Conservation (phyloP, 139 green algal genomes). For the Chara braunii region DNA sequence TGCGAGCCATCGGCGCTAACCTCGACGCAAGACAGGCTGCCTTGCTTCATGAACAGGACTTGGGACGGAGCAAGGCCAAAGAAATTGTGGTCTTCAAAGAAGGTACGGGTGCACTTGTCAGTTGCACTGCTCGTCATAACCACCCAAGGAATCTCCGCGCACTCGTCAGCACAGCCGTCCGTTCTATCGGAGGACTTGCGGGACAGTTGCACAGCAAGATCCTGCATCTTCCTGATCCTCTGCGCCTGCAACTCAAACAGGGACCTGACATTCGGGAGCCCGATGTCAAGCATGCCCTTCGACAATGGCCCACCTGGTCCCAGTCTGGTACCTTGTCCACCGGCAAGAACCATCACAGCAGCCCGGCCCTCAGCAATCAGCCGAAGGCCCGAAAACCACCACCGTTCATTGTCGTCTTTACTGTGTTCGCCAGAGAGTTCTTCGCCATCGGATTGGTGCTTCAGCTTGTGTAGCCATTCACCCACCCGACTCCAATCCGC, state of each 20-base stretch:
- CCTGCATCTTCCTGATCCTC: conserved; percentile 64
- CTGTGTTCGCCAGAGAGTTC: too few relatives aligned
- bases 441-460: too few relatives aligned
- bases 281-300: conserved; percentile 87
- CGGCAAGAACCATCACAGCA: conserved; percentile 13
- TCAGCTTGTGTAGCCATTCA: too few relatives aligned
- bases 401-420: too few relatives aligned
- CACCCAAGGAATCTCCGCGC: conserved; percentile 50
- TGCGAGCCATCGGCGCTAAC: conserved; percentile 51
- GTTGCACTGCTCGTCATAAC: conserved; percentile 88
- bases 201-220: neutral
- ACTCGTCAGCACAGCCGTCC: neutral
- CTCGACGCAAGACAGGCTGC: conserved; percentile 65
- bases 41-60: conserved; percentile 73
- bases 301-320: conserved; percentile 57
- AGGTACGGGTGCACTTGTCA: conserved; percentile 58
- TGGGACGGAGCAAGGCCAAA: conserved; percentile 18
- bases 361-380: conserved; percentile 8
- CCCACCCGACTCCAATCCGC: too few relatives aligned
- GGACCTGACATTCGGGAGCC: conserved; percentile 74
- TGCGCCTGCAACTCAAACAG: conserved; percentile 87
- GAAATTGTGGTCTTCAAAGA: conserved; percentile 58
- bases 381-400: conserved; percentile 11
- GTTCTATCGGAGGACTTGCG: neutral
- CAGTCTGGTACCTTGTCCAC: conserved; percentile 63